Evolutionary conservation across 2,329 filamentous ascomycete genomes (phyloP).

Genomic region (Cytospora leucostoma): DNA sequence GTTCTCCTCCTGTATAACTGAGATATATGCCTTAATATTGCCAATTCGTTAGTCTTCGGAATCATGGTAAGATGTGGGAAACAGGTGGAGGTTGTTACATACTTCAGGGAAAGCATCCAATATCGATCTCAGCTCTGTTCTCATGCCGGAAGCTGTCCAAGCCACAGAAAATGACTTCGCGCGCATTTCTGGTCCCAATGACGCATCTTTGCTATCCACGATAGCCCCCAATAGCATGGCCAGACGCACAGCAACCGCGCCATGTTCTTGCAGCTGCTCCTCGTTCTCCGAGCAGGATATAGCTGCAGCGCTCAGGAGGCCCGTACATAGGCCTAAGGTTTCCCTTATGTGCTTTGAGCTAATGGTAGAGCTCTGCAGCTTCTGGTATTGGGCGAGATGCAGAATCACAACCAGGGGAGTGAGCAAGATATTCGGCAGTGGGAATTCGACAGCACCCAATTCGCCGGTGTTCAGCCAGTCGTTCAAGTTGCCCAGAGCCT

Average conservation of each 20-base stretch:
- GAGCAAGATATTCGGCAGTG: conserved; percentile 9
- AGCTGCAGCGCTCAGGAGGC: conserved; percentile 42
- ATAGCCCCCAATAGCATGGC: conserved; percentile 40
- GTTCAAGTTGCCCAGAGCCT: neutral
- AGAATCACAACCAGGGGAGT: conserved; percentile 8
- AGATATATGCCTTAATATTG: conserved; percentile 9
- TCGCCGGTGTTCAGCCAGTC: neutral
- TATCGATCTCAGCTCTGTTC: neutral
- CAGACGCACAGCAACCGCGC: conserved; percentile 41
- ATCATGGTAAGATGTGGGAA: neutral
- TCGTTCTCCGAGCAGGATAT: conserved; percentile 36
- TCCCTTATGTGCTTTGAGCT: neutral
- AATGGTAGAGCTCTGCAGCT: neutral
- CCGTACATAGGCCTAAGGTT: conserved; percentile 42
- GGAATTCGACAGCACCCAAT: neutral
- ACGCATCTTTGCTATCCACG: conserved; percentile 5
- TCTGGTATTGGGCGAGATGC: neutral
- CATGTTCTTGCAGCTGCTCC: conserved; percentile 38
- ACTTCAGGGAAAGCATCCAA: neutral
- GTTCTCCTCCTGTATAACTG: conserved; percentile 4
- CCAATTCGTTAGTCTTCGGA: neutral
- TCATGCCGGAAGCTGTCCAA: neutral
- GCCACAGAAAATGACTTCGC: neutral
- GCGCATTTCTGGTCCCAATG: neutral
- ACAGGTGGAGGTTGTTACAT: neutral